These are phyloP conservation scores for Pseudocercospora fuligena DNA, from an alignment of 2,329 filamentous ascomycete species.

Conservation along the genomic window DNA sequence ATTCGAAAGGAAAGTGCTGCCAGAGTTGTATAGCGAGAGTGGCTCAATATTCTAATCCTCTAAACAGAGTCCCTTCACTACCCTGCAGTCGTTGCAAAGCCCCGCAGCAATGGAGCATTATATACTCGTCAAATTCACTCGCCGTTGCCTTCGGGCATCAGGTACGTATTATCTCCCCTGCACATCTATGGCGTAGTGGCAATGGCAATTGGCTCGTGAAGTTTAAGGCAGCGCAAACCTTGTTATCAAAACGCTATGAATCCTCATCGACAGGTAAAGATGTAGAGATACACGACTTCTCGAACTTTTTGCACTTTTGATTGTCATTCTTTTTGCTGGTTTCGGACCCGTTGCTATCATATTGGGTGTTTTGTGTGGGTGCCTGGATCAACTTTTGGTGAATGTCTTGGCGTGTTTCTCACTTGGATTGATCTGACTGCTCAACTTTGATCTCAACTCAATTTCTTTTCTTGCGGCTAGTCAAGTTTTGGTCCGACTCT, in stretches of 20 bases:
- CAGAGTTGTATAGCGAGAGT: no score
- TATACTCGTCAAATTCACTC: background rate
- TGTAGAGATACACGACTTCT: background rate
- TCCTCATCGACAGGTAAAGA: background rate
- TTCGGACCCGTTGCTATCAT: background rate
- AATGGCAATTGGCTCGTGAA: background rate
- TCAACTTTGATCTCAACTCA: no score
- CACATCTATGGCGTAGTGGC: background rate
- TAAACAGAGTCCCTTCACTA: background rate
- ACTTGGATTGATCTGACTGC: no score
- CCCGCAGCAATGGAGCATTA: background rate
- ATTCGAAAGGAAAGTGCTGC: no score
- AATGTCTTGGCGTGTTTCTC: no score
- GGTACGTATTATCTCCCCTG: background rate
- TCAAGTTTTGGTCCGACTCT: no score
- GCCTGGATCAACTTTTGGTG: no score
- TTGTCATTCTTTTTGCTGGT: background rate
- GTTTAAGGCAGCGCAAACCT: slow-evolving; percentile 1
- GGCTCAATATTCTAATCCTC: background rate
- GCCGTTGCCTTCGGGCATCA: background rate
- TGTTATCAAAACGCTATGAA: slow-evolving; percentile 1
- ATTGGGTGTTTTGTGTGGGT: no score
- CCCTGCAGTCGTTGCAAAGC: background rate
- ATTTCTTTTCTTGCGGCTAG: no score
- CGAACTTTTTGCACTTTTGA: background rate